These are phyloP conservation scores for Candida sp. DNA, from an alignment of 1,139 yeast genomes.

Conservation along the genomic window DNA sequence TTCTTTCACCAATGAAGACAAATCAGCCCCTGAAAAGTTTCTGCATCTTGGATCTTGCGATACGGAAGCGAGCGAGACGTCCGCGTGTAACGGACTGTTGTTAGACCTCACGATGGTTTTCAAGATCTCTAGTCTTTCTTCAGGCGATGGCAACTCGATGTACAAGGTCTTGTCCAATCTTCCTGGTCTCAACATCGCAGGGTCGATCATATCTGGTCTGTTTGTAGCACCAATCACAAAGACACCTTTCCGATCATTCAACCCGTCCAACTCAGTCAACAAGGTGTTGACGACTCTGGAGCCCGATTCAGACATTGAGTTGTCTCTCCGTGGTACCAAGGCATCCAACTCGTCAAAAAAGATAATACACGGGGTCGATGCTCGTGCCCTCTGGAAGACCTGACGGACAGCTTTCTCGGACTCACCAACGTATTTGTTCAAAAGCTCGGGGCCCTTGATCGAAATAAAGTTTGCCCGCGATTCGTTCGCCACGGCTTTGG, in stretches of 20 bases:
- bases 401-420: constrained; percentile 95
- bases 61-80: constrained; percentile 63
- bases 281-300: constrained; percentile 95
- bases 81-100: constrained; percentile 72
- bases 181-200: constrained; percentile 98
- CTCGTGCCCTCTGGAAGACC: constrained; percentile 93
- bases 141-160: constrained; percentile 83
- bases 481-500: constrained; percentile 98
- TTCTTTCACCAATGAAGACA: constrained; percentile 89
- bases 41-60: constrained; percentile 82
- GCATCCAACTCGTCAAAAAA: constrained; percentile 98
- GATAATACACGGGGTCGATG: constrained; percentile 93
- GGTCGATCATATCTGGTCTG: constrained; percentile 98
- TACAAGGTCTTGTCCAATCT: constrained; percentile 92
- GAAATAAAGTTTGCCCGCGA: constrained; percentile 95
- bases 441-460: constrained; percentile 92
- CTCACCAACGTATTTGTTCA: constrained; percentile 97
- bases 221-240: constrained; percentile 98
- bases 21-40: constrained; percentile 96
- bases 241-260: constrained; percentile 90
- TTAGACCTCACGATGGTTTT: constrained; percentile 73
- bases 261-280: constrained; percentile 92
- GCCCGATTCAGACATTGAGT: constrained; percentile 85
- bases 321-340: constrained; percentile 91
- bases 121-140: constrained; percentile 82